Percentiles rank a stretch among this genome's conserved stretches.
phyloP scores from a whole-genome alignment of 2,329 filamentous ascomycete genomes.

The Fusarium albidum region DNA sequence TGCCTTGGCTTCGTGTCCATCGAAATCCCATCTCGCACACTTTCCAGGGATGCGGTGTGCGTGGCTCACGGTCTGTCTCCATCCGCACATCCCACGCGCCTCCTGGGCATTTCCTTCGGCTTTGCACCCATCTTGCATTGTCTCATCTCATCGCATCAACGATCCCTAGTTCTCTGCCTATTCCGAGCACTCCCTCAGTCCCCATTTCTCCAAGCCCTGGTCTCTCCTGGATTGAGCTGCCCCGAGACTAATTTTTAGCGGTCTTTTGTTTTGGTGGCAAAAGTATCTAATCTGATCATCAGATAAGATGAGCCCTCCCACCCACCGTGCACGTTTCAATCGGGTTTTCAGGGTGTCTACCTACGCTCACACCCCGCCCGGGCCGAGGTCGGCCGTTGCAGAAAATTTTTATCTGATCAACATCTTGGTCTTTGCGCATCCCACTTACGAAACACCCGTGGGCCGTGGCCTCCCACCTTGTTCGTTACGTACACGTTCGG shows the following conservation, averaged over 20 bases:
- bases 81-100: conserved; percentile 6
- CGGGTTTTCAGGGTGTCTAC: background rate
- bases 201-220: background rate
- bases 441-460: background rate
- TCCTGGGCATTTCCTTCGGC: background rate
- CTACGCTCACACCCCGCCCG: conserved; percentile 23
- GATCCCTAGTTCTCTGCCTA: conserved; percentile 1
- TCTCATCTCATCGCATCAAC: conserved; percentile 1
- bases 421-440: conserved; percentile 1
- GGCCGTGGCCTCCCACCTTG: too few species aligned
- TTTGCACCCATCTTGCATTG: conserved; percentile 9
- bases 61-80: conserved; percentile 8
- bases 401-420: conserved; percentile 42
- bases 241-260: conserved; percentile 15
- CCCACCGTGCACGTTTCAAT: conserved; percentile 1
- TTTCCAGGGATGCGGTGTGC: background rate
- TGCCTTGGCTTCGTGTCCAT: background rate
- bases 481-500: conserved; percentile 18
- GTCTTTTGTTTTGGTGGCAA: conserved; percentile 17
- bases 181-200: conserved; percentile 2
- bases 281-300: conserved; percentile 55
- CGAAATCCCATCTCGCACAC: background rate
- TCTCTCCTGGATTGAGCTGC: background rate
- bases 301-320: conserved; percentile 49
- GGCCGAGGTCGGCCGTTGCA: conserved; percentile 35